Conservation (phyloP, 352 stramenopile genomes). For the Peronosclerospora sorghi region DNA sequence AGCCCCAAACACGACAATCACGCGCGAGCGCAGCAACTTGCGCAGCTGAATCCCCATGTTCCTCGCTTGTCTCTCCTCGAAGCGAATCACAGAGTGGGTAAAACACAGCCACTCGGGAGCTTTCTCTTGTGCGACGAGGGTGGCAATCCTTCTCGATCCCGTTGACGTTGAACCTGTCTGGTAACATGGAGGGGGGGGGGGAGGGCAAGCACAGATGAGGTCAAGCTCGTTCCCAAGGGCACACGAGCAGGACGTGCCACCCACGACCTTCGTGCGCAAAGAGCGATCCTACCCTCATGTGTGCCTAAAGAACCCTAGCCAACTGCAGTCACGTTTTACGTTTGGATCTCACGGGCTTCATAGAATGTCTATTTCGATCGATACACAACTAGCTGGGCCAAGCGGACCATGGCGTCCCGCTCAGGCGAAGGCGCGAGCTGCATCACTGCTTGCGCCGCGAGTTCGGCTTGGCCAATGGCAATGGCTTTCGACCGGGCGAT, state of each 20-base stretch:
- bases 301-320: too few relatives aligned
- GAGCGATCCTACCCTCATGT: too few relatives aligned
- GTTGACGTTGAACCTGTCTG: conserved; percentile 10
- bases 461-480: conserved; percentile 92
- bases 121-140: conserved; percentile 19
- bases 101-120: too few relatives aligned
- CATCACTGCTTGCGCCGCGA: conserved; percentile 89
- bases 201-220: background rate
- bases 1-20: conserved; percentile 70
- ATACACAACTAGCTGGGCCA: conserved; percentile 83
- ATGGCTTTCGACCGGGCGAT: conserved; percentile 90
- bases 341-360: background rate
- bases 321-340: too few relatives aligned
- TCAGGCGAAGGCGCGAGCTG: conserved; percentile 74
- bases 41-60: conserved; percentile 48
- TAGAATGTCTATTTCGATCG: conserved; percentile 74
- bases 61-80: too few relatives aligned
- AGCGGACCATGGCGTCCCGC: conserved; percentile 74
- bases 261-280: too few relatives aligned
- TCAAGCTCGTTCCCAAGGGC: too few relatives aligned
- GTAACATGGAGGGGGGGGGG: background rate
- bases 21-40: conserved; percentile 40
- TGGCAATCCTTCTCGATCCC: conserved; percentile 2
- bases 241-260: too few relatives aligned
- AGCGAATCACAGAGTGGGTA: too few relatives aligned